phyloP scores from a whole-genome alignment of 768 basidiomycete genomes.

The Lentinula detonsa region DNA sequence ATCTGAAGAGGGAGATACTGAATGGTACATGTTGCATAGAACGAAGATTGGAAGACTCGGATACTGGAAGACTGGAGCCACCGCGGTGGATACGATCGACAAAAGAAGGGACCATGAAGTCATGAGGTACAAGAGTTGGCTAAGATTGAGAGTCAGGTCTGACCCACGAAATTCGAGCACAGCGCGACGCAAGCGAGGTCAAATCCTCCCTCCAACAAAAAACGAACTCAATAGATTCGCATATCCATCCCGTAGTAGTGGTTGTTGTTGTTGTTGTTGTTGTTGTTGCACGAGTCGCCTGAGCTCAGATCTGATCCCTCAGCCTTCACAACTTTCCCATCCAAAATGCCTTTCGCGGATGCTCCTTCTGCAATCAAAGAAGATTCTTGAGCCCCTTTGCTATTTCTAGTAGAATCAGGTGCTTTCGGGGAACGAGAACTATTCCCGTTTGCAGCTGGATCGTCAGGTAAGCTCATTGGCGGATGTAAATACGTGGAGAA shows the following conservation, averaged over 20 bases:
- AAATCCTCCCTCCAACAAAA: background rate
- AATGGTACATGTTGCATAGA: too few relatives aligned
- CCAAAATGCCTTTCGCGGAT: background rate
- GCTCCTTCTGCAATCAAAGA: too few relatives aligned
- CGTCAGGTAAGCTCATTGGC: constrained; percentile 46
- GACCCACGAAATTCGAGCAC: background rate
- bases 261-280: background rate
- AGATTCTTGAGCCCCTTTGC: too few relatives aligned
- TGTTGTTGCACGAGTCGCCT: too few relatives aligned
- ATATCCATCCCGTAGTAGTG: constrained; percentile 1
- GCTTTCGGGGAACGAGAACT: background rate
- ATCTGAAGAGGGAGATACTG: too few relatives aligned
- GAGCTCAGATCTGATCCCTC: background rate
- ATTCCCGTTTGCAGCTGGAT: constrained; percentile 8
- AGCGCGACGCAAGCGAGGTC: background rate
- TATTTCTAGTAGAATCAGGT: too few relatives aligned
- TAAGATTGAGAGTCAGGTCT: too few relatives aligned
- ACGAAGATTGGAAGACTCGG: background rate
- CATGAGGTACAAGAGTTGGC: too few relatives aligned
- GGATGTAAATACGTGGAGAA: constrained; percentile 50
- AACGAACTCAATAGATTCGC: background rate
- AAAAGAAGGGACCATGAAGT: too few relatives aligned
- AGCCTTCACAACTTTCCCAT: background rate
- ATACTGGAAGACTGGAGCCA: background rate
- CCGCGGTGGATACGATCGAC: too few relatives aligned